Evolutionary conservation across 495 filamentous ascomycete species (phyloP).

Genomic region (Diplogelasinospora grovesii): DNA sequence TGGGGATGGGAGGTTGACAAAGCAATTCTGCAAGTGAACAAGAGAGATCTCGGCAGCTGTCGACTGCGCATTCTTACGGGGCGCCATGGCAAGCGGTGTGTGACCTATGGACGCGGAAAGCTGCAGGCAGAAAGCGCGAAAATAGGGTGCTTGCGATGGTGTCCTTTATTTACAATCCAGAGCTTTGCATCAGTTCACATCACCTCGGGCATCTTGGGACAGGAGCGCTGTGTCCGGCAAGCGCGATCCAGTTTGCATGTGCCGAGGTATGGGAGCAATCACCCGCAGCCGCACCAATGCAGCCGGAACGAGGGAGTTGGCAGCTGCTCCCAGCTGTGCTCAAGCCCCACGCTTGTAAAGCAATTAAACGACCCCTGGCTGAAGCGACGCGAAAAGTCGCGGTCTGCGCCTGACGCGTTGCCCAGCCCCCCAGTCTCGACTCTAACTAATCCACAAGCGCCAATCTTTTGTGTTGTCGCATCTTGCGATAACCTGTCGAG

Average conservation of each 20-base stretch:
- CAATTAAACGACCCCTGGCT: conserved; percentile 12
- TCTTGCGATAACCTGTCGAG: too few relatives aligned
- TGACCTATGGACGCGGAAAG: too few relatives aligned
- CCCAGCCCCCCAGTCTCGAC: conserved; percentile 17
- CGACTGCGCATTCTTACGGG: conserved; percentile 56
- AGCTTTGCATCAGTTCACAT: too few relatives aligned
- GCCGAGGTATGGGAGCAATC: conserved; percentile 29
- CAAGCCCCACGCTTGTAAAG: not conserved
- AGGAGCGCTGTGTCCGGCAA: not conserved
- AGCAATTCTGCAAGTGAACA: conserved; percentile 81
- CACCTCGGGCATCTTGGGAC: not conserved
- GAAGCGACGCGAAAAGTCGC: conserved; percentile 20
- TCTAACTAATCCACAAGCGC: conserved; percentile 6
- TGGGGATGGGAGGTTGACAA: conserved; percentile 87
- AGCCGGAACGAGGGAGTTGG: too few relatives aligned
- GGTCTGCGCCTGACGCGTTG: conserved; percentile 16
- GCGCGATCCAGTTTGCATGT: conserved; percentile 26
- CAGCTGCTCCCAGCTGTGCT: conserved; percentile 6
- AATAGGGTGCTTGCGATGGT: not conserved
- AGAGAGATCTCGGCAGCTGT: conserved; percentile 71
- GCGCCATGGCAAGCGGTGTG: conserved; percentile 56
- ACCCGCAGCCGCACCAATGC: too few relatives aligned
- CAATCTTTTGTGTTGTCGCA: conserved; percentile 5
- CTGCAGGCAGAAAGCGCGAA: not conserved
- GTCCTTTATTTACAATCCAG: too few relatives aligned